Conservation (phyloP, 179 eudicot genomes). For the Beta corolliflora region DNA sequence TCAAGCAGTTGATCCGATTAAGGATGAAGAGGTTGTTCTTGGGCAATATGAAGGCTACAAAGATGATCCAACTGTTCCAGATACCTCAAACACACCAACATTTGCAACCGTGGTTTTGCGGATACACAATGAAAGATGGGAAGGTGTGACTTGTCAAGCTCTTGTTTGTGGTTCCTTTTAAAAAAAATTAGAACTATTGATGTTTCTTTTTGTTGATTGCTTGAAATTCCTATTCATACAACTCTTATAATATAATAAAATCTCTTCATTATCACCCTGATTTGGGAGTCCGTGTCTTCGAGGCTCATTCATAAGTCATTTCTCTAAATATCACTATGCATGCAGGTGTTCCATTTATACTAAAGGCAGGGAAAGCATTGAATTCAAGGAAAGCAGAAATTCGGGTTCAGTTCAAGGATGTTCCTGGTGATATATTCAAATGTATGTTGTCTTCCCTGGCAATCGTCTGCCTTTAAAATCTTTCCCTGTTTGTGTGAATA, state of each 20-base stretch:
- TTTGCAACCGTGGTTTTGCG: conserved; percentile 88
- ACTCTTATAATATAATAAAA: not conserved
- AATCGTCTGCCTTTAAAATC: not conserved
- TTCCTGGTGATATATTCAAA: conserved; percentile 95
- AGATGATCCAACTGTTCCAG: conserved; percentile 96
- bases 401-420: conserved; percentile 95
- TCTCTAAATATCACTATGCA: conserved; percentile 1
- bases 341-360: conserved; percentile 95
- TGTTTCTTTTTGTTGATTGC: conserved; percentile 6
- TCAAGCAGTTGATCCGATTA: conserved; percentile 74
- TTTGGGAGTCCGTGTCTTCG: not conserved
- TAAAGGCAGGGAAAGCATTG: conserved; percentile 95
- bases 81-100: conserved; percentile 89
- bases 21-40: conserved; percentile 88
- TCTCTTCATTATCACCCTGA: not conserved
- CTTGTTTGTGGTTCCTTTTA: not conserved
- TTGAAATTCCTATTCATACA: not conserved
- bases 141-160: conserved; percentile 52
- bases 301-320: conserved; percentile 9
- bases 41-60: conserved; percentile 95
- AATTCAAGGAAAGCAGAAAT: conserved; percentile 94
- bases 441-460: conserved; percentile 46
- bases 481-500: not conserved
- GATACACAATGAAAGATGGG: conserved; percentile 99
- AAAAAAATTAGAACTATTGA: not conserved